A percentile compares a stretch with the other conserved stretches of the same genome.
Conservation (phyloP, 2,329 filamentous ascomycete genomes). For the Huntiella decipiens region DNA sequence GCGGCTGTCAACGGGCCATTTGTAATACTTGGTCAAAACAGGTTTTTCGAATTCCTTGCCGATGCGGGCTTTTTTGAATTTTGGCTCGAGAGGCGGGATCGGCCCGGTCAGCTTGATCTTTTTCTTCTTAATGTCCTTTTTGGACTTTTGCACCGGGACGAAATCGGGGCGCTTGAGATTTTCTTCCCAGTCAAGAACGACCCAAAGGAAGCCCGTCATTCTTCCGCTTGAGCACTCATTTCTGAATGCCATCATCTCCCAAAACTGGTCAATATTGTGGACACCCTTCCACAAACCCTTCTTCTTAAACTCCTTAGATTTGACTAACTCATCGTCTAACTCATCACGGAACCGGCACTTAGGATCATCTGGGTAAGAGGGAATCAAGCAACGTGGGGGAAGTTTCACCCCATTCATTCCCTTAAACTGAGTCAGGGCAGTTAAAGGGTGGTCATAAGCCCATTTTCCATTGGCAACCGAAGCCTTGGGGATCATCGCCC, state of each 20-base stretch:
- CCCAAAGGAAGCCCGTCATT: constrained; percentile 86
- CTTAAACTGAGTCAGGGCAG: constrained; percentile 40
- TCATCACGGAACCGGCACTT: constrained; percentile 81
- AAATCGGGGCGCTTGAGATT: constrained; percentile 6
- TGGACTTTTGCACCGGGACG: constrained; percentile 12
- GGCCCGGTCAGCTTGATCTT: constrained; percentile 34
- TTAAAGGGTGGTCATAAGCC: constrained; percentile 55
- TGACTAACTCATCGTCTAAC: constrained; percentile 62
- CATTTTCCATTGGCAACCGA: constrained; percentile 32
- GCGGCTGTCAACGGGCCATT: constrained; percentile 42
- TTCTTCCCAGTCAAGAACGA: constrained; percentile 49
- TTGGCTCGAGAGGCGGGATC: constrained; percentile 44
- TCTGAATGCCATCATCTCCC: constrained; percentile 94
- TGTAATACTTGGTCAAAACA: constrained; percentile 40
- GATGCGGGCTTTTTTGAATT: constrained; percentile 38
- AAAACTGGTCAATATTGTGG: constrained; percentile 73
- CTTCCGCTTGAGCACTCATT: constrained; percentile 90
- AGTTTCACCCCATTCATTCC: constrained; percentile 36
- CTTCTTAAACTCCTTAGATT: constrained; percentile 32
- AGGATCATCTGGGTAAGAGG: constrained; percentile 84
- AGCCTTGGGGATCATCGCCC: constrained; percentile 50
- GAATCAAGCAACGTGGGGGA: constrained; percentile 68
- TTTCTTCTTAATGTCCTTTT: constrained; percentile 20
- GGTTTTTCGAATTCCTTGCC: constrained; percentile 31
- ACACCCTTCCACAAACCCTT: constrained; percentile 67